phyloP scores from a whole-genome alignment of 73 alveolate genomes.

The Durusdinium trenchii region DNA sequence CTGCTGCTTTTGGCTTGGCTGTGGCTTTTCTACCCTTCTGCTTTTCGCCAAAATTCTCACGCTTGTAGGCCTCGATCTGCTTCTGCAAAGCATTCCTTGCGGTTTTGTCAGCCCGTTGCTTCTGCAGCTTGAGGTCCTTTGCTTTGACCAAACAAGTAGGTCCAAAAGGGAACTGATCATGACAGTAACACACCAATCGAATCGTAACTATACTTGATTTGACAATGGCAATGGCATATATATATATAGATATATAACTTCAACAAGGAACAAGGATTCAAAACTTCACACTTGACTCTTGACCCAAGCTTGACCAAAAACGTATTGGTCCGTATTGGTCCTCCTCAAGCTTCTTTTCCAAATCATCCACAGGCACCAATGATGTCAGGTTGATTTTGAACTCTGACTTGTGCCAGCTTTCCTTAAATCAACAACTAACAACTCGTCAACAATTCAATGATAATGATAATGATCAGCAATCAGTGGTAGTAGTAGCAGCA shows the following conservation, averaged over 20 bases:
- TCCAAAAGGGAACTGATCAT: not conserved
- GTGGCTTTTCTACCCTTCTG: not conserved
- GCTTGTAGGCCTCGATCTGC: not conserved
- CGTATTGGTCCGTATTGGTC: not conserved
- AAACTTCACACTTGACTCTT: not conserved
- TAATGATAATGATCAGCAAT: no score
- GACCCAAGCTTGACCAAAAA: not conserved
- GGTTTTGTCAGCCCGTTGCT: not conserved
- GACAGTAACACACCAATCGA: not conserved
- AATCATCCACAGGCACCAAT: not conserved
- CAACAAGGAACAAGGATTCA: not conserved
- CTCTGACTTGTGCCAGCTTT: no score
- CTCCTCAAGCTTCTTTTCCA: not conserved
- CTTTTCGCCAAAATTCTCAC: not conserved
- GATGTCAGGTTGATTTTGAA: no score
- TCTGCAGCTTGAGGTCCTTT: not conserved
- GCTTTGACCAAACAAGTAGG: not conserved
- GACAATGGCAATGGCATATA: not conserved
- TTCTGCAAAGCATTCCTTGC: not conserved
- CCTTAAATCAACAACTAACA: no score
- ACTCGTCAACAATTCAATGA: no score
- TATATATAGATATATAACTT: no score
- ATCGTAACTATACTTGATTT: not conserved
- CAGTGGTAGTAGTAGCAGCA: no score
- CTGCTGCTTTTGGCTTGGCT: not conserved